Base-by-base conservation (phyloP, 192 early-diverging fungal species). In the Dissophora ornata region DNA sequence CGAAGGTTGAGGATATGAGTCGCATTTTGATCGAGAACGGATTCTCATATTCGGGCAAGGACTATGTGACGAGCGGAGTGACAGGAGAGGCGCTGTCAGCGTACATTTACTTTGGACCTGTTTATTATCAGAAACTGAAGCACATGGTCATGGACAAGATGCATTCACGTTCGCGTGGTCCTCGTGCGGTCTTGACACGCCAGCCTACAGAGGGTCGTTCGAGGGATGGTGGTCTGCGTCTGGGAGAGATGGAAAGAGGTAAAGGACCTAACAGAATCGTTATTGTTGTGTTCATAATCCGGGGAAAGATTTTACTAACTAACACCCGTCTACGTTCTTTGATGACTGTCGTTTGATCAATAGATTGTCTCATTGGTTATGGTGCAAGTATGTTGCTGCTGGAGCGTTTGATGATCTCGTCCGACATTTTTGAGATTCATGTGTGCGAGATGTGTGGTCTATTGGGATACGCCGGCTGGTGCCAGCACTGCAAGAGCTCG, bases 71-170 rank as follows among this genome's bases (percentile, higher is more conserved):
- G 18, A 95, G 92, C 19, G 83, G 90, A 44, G 89, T 91, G 51
- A 94, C 93, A 0, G 93, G 97, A 45, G 96, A 99, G 73, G 91
- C 95, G 0, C 71, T 99, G 22, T 88, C 89, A 24, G 96, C 97
- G 0, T 99, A 96, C 66, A 97, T 99, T 13, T 99, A 98, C 83
- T 95, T 94, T 84, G 97, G 97, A 32, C 94, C 95, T 9, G 90
- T 97, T 16, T 94, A 97, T 73, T 99, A 99, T 79, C 96, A 98
- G 82, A 96, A 96, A 66, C 86, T 99, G 50, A 99, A 99, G 88
- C 97, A 99, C 67, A 98, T 98, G 96, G 96, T 99, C 3, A 91
- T 96, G 82, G 97, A 99, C 83, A 99, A 99, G 83, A 99, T 99
- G 95, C 96, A 98, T 78, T 94, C 96, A 16, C 90, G 97, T 69